Evolutionary conservation across 768 basidiomycete genomes (phyloP).

Genomic region (Leccinum obscurum): DNA sequence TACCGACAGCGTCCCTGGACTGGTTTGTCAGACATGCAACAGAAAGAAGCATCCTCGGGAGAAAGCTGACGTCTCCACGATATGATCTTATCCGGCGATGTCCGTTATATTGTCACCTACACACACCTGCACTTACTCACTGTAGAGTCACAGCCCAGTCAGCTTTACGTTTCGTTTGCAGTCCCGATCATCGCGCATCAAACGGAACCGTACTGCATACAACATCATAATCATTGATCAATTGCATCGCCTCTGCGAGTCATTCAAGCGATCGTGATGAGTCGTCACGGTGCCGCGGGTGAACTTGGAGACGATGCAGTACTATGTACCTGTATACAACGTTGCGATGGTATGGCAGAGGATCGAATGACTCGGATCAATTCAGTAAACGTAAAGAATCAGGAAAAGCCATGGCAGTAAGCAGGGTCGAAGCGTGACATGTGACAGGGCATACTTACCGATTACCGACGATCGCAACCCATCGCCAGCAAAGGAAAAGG

Average conservation of each 20-base stretch:
- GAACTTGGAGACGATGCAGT: neutral
- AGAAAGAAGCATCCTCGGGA: neutral
- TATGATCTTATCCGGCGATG: neutral
- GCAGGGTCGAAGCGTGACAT: neutral
- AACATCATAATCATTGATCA: neutral
- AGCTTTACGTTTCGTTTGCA: neutral
- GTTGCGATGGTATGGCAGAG: neutral
- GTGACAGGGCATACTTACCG: neutral
- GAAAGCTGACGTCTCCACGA: neutral
- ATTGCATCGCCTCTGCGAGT: neutral
- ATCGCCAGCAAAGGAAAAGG: neutral
- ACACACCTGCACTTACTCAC: too few relatives aligned
- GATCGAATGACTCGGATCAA: neutral
- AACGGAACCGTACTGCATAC: neutral
- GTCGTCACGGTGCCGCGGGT: neutral
- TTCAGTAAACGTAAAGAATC: neutral
- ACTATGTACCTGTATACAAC: neutral
- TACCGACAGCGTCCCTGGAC: neutral
- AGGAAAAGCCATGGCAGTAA: neutral
- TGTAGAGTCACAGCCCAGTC: neutral
- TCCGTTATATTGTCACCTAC: neutral
- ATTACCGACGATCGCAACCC: neutral
- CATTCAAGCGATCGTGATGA: neutral
- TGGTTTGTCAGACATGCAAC: neutral
- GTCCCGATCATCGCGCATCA: neutral